Evolutionary conservation across 306 rosid genomes (phyloP).

Genomic region (Albizia julibrissin): DNA sequence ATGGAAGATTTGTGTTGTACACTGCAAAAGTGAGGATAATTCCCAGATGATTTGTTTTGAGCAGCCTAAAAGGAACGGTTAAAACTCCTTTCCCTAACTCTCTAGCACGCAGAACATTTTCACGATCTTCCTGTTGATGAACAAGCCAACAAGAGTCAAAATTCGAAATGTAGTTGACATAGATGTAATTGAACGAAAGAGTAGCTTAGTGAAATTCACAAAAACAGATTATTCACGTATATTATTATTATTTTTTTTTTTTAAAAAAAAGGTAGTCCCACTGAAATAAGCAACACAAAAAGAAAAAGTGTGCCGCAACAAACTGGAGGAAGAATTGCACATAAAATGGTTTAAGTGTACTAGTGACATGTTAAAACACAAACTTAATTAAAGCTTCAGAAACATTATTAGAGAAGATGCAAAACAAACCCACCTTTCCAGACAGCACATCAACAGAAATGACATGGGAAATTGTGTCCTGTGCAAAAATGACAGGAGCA

Average conservation of each 20-base stretch:
- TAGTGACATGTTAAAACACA: background rate
- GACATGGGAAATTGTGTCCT: slow-evolving; percentile 89
- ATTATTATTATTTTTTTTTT: slow-evolving; percentile 2
- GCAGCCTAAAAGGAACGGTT: slow-evolving; percentile 85
- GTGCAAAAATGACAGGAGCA: slow-evolving; percentile 98
- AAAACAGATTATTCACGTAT: background rate
- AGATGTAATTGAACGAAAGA: background rate
- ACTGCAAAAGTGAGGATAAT: slow-evolving; percentile 95
- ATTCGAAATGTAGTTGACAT: background rate
- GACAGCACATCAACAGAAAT: slow-evolving; percentile 84
- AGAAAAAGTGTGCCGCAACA: background rate
- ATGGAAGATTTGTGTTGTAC: slow-evolving; percentile 82
- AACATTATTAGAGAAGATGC: slow-evolving; percentile 22
- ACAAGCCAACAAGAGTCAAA: slow-evolving; percentile 25
- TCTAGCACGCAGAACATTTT: slow-evolving; percentile 86
- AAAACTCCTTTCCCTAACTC: slow-evolving; percentile 91
- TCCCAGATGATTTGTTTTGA: slow-evolving; percentile 90
- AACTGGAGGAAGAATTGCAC: background rate
- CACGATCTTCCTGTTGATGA: slow-evolving; percentile 81
- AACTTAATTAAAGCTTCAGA: slow-evolving; percentile 20
- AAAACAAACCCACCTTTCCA: slow-evolving; percentile 65
- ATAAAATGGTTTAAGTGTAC: slow-evolving; percentile 6
- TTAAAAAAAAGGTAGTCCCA: background rate
- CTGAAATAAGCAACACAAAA: background rate
- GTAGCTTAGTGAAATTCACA: background rate